Evolutionary conservation across 2,329 filamentous ascomycete genomes (phyloP).

Genomic region (Fusarium beomiforme): DNA sequence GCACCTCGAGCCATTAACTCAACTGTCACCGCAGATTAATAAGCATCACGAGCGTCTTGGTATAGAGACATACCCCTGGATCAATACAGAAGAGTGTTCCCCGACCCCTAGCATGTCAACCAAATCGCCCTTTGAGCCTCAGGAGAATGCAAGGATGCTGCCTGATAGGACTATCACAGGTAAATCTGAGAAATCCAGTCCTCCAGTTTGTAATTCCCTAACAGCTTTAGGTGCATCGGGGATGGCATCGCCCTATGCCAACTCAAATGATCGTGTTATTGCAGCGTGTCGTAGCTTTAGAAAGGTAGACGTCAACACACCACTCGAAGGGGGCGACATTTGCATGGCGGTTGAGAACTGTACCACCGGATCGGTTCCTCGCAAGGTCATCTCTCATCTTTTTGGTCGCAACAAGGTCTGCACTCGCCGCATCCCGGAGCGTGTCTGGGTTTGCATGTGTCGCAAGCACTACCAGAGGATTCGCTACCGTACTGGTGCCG

Average conservation of each 20-base stretch:
- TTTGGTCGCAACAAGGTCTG: conserved; percentile 85
- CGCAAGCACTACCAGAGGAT: conserved; percentile 85
- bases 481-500: conserved; percentile 72
- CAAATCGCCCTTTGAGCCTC: conserved; percentile 20
- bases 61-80: conserved; percentile 26
- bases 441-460: conserved; percentile 81
- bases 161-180: conserved; percentile 16
- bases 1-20: conserved; percentile 23
- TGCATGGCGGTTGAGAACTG: conserved; percentile 69
- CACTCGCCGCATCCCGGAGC: conserved; percentile 74
- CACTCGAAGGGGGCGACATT: conserved; percentile 43
- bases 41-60: conserved; percentile 21
- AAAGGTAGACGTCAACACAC: conserved; percentile 21
- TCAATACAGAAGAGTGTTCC: conserved; percentile 16
- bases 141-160: conserved; percentile 4
- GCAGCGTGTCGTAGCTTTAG: conserved; percentile 29
- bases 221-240: conserved; percentile 4
- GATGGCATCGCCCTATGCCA: conserved; percentile 1
- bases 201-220: neutral
- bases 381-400: conserved; percentile 83
- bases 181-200: neutral
- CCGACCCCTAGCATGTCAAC: conserved; percentile 14
- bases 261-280: conserved; percentile 34
- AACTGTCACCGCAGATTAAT: conserved; percentile 23
- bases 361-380: conserved; percentile 67